These are phyloP conservation scores for Suillus weaverae DNA, from an alignment of 768 basidiomycete species.

Conservation along the genomic window DNA sequence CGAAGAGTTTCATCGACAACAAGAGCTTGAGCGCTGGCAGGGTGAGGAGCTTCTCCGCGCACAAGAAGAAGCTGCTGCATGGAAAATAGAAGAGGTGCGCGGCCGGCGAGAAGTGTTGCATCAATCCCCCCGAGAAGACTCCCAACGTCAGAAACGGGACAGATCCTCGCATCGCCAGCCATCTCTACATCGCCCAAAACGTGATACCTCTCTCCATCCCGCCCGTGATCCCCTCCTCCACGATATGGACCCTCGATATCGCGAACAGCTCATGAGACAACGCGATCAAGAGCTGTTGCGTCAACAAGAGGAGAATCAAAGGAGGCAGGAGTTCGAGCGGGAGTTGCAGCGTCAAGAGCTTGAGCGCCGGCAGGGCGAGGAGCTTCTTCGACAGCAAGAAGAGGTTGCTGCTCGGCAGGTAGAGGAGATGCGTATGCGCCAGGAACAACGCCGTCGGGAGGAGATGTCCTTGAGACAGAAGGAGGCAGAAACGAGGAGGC, in stretches of 20 bases:
- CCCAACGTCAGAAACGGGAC: neutral
- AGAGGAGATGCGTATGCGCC: neutral
- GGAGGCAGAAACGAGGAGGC: neutral
- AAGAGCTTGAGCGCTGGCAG: neutral
- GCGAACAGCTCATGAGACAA: neutral
- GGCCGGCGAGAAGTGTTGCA: neutral
- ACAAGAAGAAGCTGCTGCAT: neutral
- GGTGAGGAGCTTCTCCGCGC: neutral
- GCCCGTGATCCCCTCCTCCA: neutral
- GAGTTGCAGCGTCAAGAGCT: constrained; percentile 1
- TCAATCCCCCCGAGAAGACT: neutral
- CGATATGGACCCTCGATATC: neutral
- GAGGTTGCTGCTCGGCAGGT: neutral
- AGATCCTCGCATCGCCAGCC: neutral
- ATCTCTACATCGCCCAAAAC: neutral
- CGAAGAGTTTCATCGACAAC: neutral
- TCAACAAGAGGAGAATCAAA: neutral
- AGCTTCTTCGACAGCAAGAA: neutral
- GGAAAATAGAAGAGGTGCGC: neutral
- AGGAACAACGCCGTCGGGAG: constrained; percentile 3
- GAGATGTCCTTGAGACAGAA: neutral
- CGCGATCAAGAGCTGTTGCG: neutral
- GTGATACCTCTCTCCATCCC: neutral
- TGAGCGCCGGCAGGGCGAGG: neutral
- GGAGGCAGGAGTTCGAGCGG: neutral